Base-by-base conservation (phyloP, 2,329 filamentous ascomycete genomes). In the Colletotrichum lindemuthianum region DNA sequence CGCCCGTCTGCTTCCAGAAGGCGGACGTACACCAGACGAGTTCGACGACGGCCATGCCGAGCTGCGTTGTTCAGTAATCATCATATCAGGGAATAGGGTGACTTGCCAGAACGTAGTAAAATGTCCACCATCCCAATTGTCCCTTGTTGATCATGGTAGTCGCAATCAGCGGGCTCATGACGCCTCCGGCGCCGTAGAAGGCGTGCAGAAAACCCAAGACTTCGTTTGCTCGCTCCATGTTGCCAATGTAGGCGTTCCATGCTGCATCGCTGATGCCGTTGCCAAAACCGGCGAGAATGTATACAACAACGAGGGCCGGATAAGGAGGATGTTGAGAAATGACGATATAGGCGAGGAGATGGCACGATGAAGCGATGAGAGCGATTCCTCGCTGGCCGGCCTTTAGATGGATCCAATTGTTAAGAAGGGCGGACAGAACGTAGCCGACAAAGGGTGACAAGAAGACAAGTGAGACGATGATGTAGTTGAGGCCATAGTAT, bases 101-200 rank as follows among this genome's bases (percentile, higher is more conserved):
- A 72, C 82, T 67, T 71, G 90, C 87, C 88, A 93, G 91, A 47
- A 92, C 77, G 72, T 92, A 92, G 75, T 93, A 94, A 72, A 90
- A 93, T 2, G 80, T 79, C 69, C 89, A 92, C 91, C 91, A 94
- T 0, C 81, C 81, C 54, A 89, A 68, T 6, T 79, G 69, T 0
- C 79, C 87, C 70, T 87, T 87, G 0, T 88, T 88, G 41, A 93
- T 86, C 82, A 94, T 86, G 0, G 84, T 84, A 0, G 91, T 92
- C 0, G 90, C 90, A 52, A 92, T 84, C 4, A 93, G 73, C 0
- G 91, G 91, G n/a, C 86, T 83, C 0, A 92, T 76, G 0, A 90
- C 87, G 1, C 88, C 91, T 0, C 91, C 90, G 0, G 87, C 69
- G 0, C 89, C 90, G 70, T 92, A 93, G 54, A 86, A 85, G 0